A percentile compares a stretch with the other conserved stretches of the same genome.
Evolutionary conservation across 2,329 filamentous ascomycete species (phyloP).

Genomic region (Coniochaeta pulveracea): DNA sequence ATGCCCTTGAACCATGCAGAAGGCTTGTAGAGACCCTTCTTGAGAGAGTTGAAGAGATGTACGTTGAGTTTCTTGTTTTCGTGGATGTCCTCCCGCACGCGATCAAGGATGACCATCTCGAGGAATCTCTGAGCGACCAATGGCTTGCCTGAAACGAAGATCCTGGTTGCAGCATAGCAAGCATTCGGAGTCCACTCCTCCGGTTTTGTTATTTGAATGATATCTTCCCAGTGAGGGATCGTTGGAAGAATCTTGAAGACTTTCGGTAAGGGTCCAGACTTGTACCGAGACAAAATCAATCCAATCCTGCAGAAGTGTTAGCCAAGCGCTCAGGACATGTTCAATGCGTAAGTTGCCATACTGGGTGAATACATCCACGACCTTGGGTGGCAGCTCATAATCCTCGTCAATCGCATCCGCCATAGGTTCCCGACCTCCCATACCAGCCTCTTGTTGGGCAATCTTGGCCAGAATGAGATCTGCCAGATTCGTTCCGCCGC

Average conservation of each 20-base stretch:
- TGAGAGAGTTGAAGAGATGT: conserved; percentile 86
- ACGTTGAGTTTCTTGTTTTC: conserved; percentile 93
- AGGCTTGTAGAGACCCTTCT: conserved; percentile 88
- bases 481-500: conserved; percentile 66
- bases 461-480: conserved; percentile 94
- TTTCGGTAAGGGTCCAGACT: conserved; percentile 92
- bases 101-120: conserved; percentile 75
- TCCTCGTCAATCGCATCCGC: conserved; percentile 56
- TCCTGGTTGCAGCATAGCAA: conserved; percentile 72
- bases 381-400: conserved; percentile 78
- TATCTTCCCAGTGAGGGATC: conserved; percentile 65
- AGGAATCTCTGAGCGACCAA: conserved; percentile 74
- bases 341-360: conserved; percentile 23
- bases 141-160: conserved; percentile 82
- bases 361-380: conserved; percentile 90
- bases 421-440: conserved; percentile 30
- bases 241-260: conserved; percentile 95
- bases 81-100: conserved; percentile 86
- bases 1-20: conserved; percentile 91
- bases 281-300: conserved; percentile 81
- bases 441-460: conserved; percentile 66
- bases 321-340: conserved; percentile 5
- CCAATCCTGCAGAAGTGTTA: conserved; percentile 50
- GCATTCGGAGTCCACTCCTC: conserved; percentile 53
- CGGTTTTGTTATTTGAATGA: conserved; percentile 8